Base-by-base conservation (phyloP, 192 early-diverging fungal species). In the Backusella macrospora region DNA sequence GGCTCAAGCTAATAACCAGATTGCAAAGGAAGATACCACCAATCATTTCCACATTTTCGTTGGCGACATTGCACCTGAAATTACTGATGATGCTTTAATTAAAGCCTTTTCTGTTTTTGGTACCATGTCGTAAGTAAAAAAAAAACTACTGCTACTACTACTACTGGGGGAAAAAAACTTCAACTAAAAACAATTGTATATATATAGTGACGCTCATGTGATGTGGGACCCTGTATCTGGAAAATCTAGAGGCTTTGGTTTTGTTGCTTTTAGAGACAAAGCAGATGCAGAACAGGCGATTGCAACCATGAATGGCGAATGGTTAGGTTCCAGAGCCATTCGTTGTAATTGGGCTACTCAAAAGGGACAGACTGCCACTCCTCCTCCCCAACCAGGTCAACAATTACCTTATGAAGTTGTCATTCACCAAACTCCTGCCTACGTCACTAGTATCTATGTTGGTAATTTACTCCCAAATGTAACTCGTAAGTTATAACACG, bases 341-440 rank as follows among this genome's bases (percentile, higher is more conserved):
- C 92, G 96, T 48, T 93, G 95, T 71, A 96, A 96, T 85, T 97
- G 96, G 96, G 96, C 96, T 18, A 97, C 91, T 73, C 95, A 96
- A 73, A 95, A 95, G 77, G 86, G 78, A 5, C 78, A 80, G 69
- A 80, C 78, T 15, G 78, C 78, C n/a, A 80, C 78, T 4, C 78
- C 78, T 48, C 70, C 78, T 23, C 78, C 78, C 55, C 74, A 76
- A 68, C 78, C 78, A 39, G 76, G 79, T 18, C 83, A 85, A 74
- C 80, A 87, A 48, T 82, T 87, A 70, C 78, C 86, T 18, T 93
- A 89, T 79, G 94, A 95, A 67, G 80, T 85, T 48, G 91, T 95
- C 15, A 78, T 90, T 45, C 82, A 81, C 62, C 92, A 94, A 81
- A 89, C 95, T 7, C 88, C 93, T 40, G 87, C 88, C 34, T 94